Conservation (phyloP, 495 filamentous ascomycete genomes). For the Patellaria atrata region DNA sequence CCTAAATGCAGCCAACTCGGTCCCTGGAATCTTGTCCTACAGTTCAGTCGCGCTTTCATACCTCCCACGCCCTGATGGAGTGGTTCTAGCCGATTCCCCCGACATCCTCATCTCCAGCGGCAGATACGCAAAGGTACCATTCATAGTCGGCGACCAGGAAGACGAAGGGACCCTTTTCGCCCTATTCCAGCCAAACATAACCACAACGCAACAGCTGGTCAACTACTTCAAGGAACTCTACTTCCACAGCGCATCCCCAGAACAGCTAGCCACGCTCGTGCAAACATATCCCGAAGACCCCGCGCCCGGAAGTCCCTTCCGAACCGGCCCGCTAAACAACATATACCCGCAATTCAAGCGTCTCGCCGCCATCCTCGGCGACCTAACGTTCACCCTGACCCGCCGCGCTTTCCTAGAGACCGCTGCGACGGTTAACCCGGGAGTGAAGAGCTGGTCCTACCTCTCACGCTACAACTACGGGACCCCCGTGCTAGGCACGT, state of each 20-base stretch:
- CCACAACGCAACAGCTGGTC: slow-evolving; percentile 38
- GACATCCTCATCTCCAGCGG: slow-evolving; percentile 25
- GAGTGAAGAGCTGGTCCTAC: slow-evolving; percentile 56
- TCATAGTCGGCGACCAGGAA: slow-evolving; percentile 21
- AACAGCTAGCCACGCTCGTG: slow-evolving; percentile 38
- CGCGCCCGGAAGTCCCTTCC: slow-evolving; percentile 47
- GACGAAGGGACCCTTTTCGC: slow-evolving; percentile 41
- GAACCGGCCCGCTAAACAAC: slow-evolving; percentile 46
- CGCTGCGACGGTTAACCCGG: slow-evolving; percentile 31
- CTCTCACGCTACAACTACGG: slow-evolving; percentile 52
- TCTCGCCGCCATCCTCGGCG: slow-evolving; percentile 59
- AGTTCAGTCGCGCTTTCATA: slow-evolving; percentile 32
- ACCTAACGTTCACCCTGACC: slow-evolving; percentile 50
- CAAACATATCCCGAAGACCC: slow-evolving; percentile 38
- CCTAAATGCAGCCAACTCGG: slow-evolving; percentile 50
- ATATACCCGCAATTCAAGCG: slow-evolving; percentile 65
- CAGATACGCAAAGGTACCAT: slow-evolving; percentile 18
- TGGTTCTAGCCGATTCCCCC: slow-evolving; percentile 33
- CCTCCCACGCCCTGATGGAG: slow-evolving; percentile 30
- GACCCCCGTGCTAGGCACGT: slow-evolving; percentile 55
- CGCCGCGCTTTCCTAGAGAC: slow-evolving; percentile 41
- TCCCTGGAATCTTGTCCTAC: slow-evolving; percentile 47
- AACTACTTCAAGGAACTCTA: slow-evolving; percentile 43
- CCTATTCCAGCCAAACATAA: slow-evolving; percentile 50
- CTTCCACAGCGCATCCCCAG: slow-evolving; percentile 36